A percentile compares a stretch with the other conserved stretches of the same genome.
phyloP scores from a whole-genome alignment of 192 early-diverging fungal genomes.

The Backusella psychrophila region DNA sequence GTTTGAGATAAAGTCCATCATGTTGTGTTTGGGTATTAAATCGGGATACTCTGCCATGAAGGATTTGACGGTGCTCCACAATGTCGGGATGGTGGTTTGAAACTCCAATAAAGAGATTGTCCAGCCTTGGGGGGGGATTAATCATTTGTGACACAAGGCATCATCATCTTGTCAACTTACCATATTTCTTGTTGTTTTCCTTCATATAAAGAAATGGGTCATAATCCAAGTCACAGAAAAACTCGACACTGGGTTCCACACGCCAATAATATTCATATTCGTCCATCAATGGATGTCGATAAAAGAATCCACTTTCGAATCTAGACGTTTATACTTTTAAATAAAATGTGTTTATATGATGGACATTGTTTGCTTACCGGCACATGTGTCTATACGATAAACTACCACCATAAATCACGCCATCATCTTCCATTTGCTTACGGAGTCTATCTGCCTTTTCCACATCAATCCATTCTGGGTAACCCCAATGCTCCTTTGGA shows the following conservation, averaged over 20 bases:
- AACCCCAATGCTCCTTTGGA: constrained; percentile 58
- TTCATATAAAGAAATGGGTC: constrained; percentile 81
- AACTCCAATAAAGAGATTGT: constrained; percentile 71
- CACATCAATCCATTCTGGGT: constrained; percentile 63
- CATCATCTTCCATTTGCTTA: constrained; percentile 50
- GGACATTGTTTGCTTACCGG: constrained; percentile 27
- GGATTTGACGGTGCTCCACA: constrained; percentile 63
- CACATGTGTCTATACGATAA: constrained; percentile 73
- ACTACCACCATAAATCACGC: constrained; percentile 59
- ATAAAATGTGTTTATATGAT: neutral
- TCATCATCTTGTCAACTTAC: constrained; percentile 40
- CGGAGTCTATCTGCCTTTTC: constrained; percentile 48
- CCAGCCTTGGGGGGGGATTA: constrained; percentile 23
- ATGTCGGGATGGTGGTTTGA: constrained; percentile 62
- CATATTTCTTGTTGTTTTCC: constrained; percentile 70
- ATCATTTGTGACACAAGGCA: neutral
- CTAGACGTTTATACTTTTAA: neutral
- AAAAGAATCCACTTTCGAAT: constrained; percentile 77
- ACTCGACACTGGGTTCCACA: constrained; percentile 79
- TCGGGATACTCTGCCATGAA: constrained; percentile 56
- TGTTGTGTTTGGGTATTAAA: constrained; percentile 50
- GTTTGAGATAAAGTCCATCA: constrained; percentile 40
- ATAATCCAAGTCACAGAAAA: constrained; percentile 76
- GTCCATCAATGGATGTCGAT: constrained; percentile 63
- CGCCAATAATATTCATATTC: constrained; percentile 84